Percentiles rank a stretch among this genome's conserved stretches.
phyloP scores from a whole-genome alignment of 495 filamentous ascomycete species.

The Lasiosphaeris hirsuta region DNA sequence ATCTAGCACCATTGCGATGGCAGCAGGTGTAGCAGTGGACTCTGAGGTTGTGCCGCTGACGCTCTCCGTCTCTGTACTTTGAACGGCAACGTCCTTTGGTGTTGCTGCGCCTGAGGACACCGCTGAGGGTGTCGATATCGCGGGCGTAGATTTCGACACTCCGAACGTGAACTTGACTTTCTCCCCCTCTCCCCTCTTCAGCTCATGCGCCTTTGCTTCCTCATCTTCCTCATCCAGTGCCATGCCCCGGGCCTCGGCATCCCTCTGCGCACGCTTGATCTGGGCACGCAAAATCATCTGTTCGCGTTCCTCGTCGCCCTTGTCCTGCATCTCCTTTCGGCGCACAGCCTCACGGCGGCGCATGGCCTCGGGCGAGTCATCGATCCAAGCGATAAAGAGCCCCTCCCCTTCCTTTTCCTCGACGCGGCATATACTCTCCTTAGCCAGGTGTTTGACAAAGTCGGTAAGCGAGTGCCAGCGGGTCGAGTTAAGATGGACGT shows the following conservation, averaged over 20 bases:
- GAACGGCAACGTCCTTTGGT: neutral
- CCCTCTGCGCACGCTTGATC: slow-evolving; percentile 65
- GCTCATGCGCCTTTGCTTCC: slow-evolving; percentile 39
- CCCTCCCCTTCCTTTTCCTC: slow-evolving; percentile 83
- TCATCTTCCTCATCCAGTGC: slow-evolving; percentile 44
- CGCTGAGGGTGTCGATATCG: slow-evolving; percentile 7
- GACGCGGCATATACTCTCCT: slow-evolving; percentile 80
- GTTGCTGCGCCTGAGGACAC: neutral
- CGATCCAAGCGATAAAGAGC: slow-evolving; percentile 82
- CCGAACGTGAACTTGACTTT: slow-evolving; percentile 79
- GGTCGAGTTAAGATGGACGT: slow-evolving; percentile 92
- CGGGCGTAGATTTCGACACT: slow-evolving; percentile 2
- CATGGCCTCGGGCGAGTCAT: slow-evolving; percentile 82
- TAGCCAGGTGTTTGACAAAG: slow-evolving; percentile 78
- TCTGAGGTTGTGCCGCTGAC: too few species aligned
- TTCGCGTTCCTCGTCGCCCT: slow-evolving; percentile 86
- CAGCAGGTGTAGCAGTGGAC: neutral
- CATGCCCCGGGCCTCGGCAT: slow-evolving; percentile 47
- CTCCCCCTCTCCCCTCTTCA: slow-evolving; percentile 72
- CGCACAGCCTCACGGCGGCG: slow-evolving; percentile 72
- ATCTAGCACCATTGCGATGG: neutral
- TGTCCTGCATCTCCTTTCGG: slow-evolving; percentile 79
- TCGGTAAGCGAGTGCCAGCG: slow-evolving; percentile 79
- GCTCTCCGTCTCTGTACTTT: neutral
- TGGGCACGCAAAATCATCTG: slow-evolving; percentile 74